These are phyloP conservation scores for Lentinula raphanica DNA, from an alignment of 768 basidiomycete species.

Conservation along the genomic window DNA sequence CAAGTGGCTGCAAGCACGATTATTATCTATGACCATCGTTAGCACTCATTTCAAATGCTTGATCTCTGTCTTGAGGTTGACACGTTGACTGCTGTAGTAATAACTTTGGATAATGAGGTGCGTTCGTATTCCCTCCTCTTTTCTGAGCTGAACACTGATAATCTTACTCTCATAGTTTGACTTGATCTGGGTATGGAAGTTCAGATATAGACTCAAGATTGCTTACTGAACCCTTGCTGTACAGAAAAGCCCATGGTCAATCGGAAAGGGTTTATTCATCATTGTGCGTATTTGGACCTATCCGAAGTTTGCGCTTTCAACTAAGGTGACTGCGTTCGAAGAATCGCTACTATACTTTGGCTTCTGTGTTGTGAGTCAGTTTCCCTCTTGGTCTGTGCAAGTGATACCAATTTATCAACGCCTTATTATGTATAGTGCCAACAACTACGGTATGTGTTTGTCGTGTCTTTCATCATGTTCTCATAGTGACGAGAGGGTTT, in stretches of 20 bases:
- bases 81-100: conserved; percentile 25
- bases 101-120: conserved; percentile 52
- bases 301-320: background rate
- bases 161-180: conserved; percentile 29
- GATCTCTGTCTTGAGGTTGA: background rate
- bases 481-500: background rate
- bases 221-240: background rate
- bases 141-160: background rate
- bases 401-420: background rate
- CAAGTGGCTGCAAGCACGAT: conserved; percentile 50
- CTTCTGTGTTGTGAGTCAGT: conserved; percentile 43
- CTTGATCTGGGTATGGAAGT: conserved; percentile 45
- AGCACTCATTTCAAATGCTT: conserved; percentile 15
- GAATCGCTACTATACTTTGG: conserved; percentile 57
- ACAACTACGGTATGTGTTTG: conserved; percentile 43
- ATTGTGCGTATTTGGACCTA: conserved; percentile 29
- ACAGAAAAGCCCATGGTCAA: conserved; percentile 52
- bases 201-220: background rate
- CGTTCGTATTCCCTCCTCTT: conserved; percentile 8
- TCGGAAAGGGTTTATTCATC: conserved; percentile 51
- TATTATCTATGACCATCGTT: conserved; percentile 51
- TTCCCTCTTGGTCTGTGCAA: background rate
- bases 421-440: conserved; percentile 31
- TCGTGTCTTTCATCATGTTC: background rate
- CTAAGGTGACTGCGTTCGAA: conserved; percentile 14